Evolutionary conservation across 352 stramenopile genomes (phyloP).

Genomic region (Halophytophthora batemanensis): DNA sequence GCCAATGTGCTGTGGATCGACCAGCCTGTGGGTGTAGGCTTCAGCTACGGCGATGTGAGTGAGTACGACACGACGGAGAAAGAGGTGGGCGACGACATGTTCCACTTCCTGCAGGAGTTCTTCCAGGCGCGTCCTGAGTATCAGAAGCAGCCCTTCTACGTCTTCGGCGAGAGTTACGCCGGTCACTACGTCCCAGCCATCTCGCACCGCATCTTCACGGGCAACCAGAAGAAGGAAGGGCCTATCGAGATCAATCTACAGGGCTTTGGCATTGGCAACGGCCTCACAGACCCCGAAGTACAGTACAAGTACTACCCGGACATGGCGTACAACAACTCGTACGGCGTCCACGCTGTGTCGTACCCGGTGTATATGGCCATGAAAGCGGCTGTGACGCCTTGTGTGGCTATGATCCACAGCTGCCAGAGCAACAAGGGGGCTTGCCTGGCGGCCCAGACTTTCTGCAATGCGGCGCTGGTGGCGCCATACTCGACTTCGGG

Average conservation of each 20-base stretch:
- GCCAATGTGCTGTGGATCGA: constrained; percentile 97
- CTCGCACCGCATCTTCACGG: constrained; percentile 66
- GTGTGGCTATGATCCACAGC: constrained; percentile 74
- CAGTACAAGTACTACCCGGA: constrained; percentile 85
- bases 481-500: constrained; percentile 48
- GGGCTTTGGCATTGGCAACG: constrained; percentile 96
- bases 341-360: constrained; percentile 68
- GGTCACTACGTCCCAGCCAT: constrained; percentile 94
- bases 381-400: constrained; percentile 59
- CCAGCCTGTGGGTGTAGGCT: constrained; percentile 94
- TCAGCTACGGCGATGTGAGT: constrained; percentile 88
- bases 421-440: constrained; percentile 77
- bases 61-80: constrained; percentile 90
- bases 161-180: constrained; percentile 92
- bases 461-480: constrained; percentile 87
- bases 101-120: constrained; percentile 94
- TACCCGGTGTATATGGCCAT: constrained; percentile 63
- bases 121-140: constrained; percentile 90
- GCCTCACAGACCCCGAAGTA: constrained; percentile 91
- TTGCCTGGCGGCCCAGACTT: constrained; percentile 85
- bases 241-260: constrained; percentile 84
- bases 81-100: constrained; percentile 94
- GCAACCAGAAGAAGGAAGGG: constrained; percentile 60
- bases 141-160: constrained; percentile 88
- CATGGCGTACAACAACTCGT: constrained; percentile 92